These are phyloP conservation scores for Auxenochlorella pyrenoidosa DNA, from an alignment of 139 green algal genomes.

Conservation along the genomic window DNA sequence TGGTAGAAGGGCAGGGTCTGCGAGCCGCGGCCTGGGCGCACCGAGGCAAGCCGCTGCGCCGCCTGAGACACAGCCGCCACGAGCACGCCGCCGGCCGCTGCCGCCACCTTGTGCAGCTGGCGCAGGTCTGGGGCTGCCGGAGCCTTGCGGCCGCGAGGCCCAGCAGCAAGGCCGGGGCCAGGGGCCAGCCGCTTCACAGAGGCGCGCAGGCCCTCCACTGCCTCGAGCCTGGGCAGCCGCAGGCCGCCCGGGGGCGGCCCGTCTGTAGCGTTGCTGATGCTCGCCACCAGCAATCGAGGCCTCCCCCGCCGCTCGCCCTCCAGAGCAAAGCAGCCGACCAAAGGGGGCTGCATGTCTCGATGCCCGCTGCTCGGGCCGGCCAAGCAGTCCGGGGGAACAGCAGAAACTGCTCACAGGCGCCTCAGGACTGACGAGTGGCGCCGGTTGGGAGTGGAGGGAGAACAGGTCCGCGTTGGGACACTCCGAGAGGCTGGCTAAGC, in stretches of 20 bases:
- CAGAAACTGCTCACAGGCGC: too few species aligned
- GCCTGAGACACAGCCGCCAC: slow-evolving; percentile 37
- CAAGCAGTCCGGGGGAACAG: too few species aligned
- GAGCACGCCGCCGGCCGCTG: slow-evolving; percentile 33
- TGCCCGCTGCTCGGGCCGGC: too few species aligned
- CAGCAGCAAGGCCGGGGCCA: background rate
- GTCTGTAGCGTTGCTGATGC: background rate
- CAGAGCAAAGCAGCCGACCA: too few species aligned
- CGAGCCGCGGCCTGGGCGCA: background rate
- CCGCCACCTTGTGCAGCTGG: slow-evolving; percentile 26
- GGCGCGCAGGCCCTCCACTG: background rate
- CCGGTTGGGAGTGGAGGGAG: too few species aligned
- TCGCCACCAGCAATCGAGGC: background rate
- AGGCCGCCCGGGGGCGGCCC: background rate
- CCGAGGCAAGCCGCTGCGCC: slow-evolving; percentile 20
- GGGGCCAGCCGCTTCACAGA: background rate
- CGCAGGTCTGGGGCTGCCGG: background rate
- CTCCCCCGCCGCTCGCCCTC: background rate
- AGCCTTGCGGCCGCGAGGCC: background rate
- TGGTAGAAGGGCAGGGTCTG: slow-evolving; percentile 37
- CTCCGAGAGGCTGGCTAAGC: too few species aligned
- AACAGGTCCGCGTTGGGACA: too few species aligned
- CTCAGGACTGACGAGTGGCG: too few species aligned
- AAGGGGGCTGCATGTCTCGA: too few species aligned
- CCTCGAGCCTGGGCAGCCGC: background rate